Percentiles rank a stretch among this genome's conserved stretches.
Evolutionary conservation across 345 rosid genomes (phyloP).

Genomic region (Salix brachista): DNA sequence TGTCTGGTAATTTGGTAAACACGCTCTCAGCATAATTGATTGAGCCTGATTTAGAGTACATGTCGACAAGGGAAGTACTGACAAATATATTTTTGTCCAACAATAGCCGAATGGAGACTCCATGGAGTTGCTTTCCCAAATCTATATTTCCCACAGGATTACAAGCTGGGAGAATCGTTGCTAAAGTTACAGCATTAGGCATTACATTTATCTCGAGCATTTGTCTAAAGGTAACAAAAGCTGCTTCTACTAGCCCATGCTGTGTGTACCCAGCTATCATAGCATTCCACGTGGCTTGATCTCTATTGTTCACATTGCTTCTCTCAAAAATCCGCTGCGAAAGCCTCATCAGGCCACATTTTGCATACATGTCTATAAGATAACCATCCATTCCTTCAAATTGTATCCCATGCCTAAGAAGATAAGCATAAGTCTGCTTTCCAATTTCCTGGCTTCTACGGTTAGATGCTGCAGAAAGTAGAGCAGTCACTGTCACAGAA

Average conservation of each 20-base stretch:
- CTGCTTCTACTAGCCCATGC: constrained; percentile 56
- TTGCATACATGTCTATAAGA: constrained; percentile 83
- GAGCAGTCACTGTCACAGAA: constrained; percentile 64
- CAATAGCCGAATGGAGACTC: constrained; percentile 55
- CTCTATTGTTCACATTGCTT: constrained; percentile 31
- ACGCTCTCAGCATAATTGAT: constrained; percentile 56
- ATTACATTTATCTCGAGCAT: constrained; percentile 56
- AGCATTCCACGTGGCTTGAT: constrained; percentile 88
- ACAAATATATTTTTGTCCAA: constrained; percentile 71
- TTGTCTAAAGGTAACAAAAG: constrained; percentile 43
- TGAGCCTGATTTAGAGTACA: constrained; percentile 81
- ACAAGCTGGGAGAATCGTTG: constrained; percentile 80
- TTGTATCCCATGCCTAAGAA: constrained; percentile 57
- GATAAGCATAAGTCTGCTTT: constrained; percentile 76
- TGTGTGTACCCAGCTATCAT: constrained; percentile 82
- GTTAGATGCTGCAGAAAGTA: constrained; percentile 88
- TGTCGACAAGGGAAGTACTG: constrained; percentile 68
- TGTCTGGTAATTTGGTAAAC: constrained; percentile 47
- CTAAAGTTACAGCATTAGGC: constrained; percentile 73
- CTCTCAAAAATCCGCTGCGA: constrained; percentile 46
- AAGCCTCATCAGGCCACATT: constrained; percentile 60
- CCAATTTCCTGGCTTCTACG: constrained; percentile 61
- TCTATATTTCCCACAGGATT: constrained; percentile 53
- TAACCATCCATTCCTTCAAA: constrained; percentile 79
- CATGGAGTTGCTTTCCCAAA: constrained; percentile 77